Conservation (phyloP, 2,329 filamentous ascomycete species). For the Pestalotiopsis sp. region DNA sequence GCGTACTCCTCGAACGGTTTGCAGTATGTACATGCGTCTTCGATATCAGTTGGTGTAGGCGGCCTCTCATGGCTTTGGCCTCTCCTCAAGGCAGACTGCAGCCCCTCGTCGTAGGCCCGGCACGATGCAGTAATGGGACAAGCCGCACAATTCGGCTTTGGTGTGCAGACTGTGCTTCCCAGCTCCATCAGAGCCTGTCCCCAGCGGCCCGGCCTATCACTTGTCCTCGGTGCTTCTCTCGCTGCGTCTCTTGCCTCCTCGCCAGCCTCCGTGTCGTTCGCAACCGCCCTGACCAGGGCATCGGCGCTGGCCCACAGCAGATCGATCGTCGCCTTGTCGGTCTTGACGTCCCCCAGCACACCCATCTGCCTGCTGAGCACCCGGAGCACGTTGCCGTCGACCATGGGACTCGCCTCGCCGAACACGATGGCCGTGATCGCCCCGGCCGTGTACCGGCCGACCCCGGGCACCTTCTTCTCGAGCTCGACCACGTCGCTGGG, state of each 20-base stretch:
- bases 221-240: conserved; percentile 26
- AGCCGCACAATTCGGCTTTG: conserved; percentile 55
- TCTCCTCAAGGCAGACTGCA: conserved; percentile 27
- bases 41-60: conserved; percentile 43
- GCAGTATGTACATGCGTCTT: conserved; percentile 53
- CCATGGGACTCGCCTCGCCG: conserved; percentile 59
- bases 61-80: conserved; percentile 13
- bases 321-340: conserved; percentile 54
- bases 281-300: conserved; percentile 53
- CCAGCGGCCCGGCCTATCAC: conserved; percentile 59
- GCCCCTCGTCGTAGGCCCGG: conserved; percentile 51
- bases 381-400: conserved; percentile 64
- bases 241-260: conserved; percentile 10
- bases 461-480: conserved; percentile 55
- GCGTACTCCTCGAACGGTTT: conserved; percentile 42
- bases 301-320: conserved; percentile 61
- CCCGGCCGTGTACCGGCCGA: conserved; percentile 64
- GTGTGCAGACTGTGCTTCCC: conserved; percentile 63
- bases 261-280: conserved; percentile 34
- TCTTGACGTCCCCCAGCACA: conserved; percentile 57
- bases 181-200: conserved; percentile 68
- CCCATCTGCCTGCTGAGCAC: conserved; percentile 64
- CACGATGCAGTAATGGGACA: conserved; percentile 56
- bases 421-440: conserved; percentile 66
- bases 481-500: conserved; percentile 48